These are phyloP conservation scores for Trichosanthes truncata DNA, from an alignment of 306 rosid species.

Conservation along the genomic window DNA sequence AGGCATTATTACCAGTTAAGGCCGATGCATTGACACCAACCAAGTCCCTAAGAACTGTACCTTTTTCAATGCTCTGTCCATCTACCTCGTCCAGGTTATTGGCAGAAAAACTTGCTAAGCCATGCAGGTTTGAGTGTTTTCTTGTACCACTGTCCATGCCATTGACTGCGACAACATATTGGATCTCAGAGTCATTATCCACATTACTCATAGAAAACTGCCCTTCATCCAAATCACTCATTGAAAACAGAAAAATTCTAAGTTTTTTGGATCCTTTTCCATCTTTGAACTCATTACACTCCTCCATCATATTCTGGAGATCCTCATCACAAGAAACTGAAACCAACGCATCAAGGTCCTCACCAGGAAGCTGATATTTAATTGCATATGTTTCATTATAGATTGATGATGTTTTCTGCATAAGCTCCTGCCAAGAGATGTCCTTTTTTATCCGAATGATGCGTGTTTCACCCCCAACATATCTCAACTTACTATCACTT, in stretches of 20 bases:
- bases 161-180: constrained; percentile 68
- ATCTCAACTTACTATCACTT: constrained; percentile 68
- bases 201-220: constrained; percentile 40
- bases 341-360: constrained; percentile 90
- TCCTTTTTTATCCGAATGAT: constrained; percentile 57
- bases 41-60: constrained; percentile 22
- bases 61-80: constrained; percentile 29
- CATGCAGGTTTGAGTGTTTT: constrained; percentile 29
- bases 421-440: constrained; percentile 61
- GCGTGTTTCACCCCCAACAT: constrained; percentile 87
- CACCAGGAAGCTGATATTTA: constrained; percentile 92
- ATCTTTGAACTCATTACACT: constrained; percentile 38
- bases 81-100: constrained; percentile 31
- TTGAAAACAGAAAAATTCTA: constrained; percentile 60
- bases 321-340: constrained; percentile 77
- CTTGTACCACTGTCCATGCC: constrained; percentile 60
- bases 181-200: constrained; percentile 61
- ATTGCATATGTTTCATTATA: constrained; percentile 49
- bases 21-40: constrained; percentile 17
- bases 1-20: constrained; percentile 23
- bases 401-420: constrained; percentile 44
- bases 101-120: constrained; percentile 30
- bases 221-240: constrained; percentile 53
- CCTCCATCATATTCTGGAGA: constrained; percentile 79
- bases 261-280: constrained; percentile 47